Base-by-base conservation (phyloP, 148 eudicot genomes). In the Oxyria digyna region DNA sequence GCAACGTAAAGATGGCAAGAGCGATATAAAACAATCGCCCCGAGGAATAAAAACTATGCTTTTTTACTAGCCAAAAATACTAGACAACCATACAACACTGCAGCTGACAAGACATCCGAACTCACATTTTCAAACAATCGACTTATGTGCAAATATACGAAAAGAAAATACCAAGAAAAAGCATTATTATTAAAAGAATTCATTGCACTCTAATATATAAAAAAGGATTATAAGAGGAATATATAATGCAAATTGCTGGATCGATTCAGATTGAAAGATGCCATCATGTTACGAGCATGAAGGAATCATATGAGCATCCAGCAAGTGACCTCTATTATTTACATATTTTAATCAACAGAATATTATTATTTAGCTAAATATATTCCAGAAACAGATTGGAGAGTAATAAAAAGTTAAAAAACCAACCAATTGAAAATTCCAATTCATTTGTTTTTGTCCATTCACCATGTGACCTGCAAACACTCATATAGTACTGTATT, bases 241-340 rank as follows among this genome's bases (percentile, higher is more conserved):
- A 50, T 18, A 50, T 5, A 50, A 6, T 50, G 26, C 7, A 27
- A 50, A 50, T 50, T 6, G 11, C 20, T 20, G 57, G n/a, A 27
- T 50, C 27, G 8, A 27, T 50, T 46, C 4, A 46, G 50, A 46
- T 6, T n/a, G 24, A 12, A 50, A 50, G 57, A 50, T 50, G 18
- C 18, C 24, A 50, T 50, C 57, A 21, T 50, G 55, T 49, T 49
- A 49, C 6, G 55, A 18, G 24, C 55, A 18, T 7, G 18, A 43
- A 43, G 18, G n/a, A n/a, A n/a, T n/a, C 4, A 18, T 3, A 45
- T 5, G n/a, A 45, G 18, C 49, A 45, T 11, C 49, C 49, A 45
- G 49, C 49, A 45, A 45, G 49, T 45, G 49, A 45, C 49, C 55
- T 49, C 55, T 49, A 49, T 45, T 45, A 45, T 45, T 45, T n/a